Percentiles rank a stretch among this genome's conserved stretches.
phyloP scores from a whole-genome alignment of 2,329 filamentous ascomycete genomes.

The Exophiala sp. region DNA sequence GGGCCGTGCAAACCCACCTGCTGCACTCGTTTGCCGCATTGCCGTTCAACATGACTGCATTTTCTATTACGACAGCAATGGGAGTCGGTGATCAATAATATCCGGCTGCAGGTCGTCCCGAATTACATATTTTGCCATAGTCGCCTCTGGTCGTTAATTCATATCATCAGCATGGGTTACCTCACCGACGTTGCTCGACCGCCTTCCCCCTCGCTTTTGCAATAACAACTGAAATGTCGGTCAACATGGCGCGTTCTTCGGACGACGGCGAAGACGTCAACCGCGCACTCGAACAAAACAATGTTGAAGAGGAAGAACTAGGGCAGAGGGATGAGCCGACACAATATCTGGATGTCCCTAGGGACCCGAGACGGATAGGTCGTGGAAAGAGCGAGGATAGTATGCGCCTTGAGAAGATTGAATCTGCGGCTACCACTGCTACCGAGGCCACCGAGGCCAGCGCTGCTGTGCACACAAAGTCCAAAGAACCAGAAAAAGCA shows the following conservation, averaged over 20 bases:
- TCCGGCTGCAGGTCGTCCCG: constrained; percentile 13
- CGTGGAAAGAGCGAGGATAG: constrained; percentile 30
- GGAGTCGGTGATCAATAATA: neutral
- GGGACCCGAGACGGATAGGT: constrained; percentile 9
- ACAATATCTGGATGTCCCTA: constrained; percentile 24
- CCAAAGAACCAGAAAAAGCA: constrained; percentile 16
- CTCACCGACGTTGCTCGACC: neutral
- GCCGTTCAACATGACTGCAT: constrained; percentile 6
- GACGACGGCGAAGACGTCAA: constrained; percentile 24
- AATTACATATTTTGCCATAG: constrained; percentile 17
- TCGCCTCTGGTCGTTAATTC: neutral
- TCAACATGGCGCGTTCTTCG: constrained; percentile 13
- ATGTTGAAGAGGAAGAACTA: constrained; percentile 30
- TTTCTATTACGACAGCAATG: constrained; percentile 18
- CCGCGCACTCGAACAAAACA: constrained; percentile 23
- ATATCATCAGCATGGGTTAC: constrained; percentile 7
- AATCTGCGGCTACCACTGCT: constrained; percentile 37
- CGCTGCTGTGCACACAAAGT: constrained; percentile 23
- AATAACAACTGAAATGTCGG: constrained; percentile 1
- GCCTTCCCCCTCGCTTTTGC: neutral
- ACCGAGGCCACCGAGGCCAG: constrained; percentile 40
- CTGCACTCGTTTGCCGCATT: constrained; percentile 9
- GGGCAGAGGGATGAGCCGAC: constrained; percentile 19
- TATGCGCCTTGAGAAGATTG: constrained; percentile 34
- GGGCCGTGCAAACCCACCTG: no score